phyloP scores from a whole-genome alignment of 352 stramenopile genomes.

The Phytophthora ramorum region DNA sequence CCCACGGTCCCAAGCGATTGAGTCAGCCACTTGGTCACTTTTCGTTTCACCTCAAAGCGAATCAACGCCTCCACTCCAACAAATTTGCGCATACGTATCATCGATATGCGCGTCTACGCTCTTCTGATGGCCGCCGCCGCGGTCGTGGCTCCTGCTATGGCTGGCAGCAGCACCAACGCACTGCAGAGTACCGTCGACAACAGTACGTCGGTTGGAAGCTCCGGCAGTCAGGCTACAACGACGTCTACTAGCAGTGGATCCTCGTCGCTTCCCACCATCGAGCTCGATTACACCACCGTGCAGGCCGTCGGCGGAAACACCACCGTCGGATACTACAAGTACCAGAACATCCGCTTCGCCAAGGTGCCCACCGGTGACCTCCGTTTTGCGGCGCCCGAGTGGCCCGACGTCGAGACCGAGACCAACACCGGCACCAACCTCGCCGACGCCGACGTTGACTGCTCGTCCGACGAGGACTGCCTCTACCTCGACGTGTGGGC shows the following conservation, averaged over 20 bases:
- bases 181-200: slow-evolving; percentile 5
- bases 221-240: background rate
- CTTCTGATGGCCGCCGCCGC: slow-evolving; percentile 13
- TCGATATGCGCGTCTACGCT: slow-evolving; percentile 22
- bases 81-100: too few relatives aligned
- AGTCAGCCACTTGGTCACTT: too few relatives aligned
- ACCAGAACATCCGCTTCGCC: slow-evolving; percentile 43
- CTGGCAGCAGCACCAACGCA: slow-evolving; percentile 4
- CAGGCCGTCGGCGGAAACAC: slow-evolving; percentile 32
- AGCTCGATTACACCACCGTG: slow-evolving; percentile 37
- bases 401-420: slow-evolving; percentile 24
- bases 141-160: slow-evolving; percentile 1
- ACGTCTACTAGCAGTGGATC: too few relatives aligned
- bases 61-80: too few relatives aligned
- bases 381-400: slow-evolving; percentile 32
- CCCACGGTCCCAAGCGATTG: too few relatives aligned
- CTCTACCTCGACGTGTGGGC: slow-evolving; percentile 43
- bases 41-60: too few relatives aligned
- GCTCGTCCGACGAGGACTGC: slow-evolving; percentile 33
- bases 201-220: background rate
- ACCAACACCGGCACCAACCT: slow-evolving; percentile 37
- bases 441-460: slow-evolving; percentile 25
- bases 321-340: slow-evolving; percentile 42
- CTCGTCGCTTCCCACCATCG: slow-evolving; percentile 7
- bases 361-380: slow-evolving; percentile 33